A percentile compares a stretch with the other conserved stretches of the same genome.
Conservation (phyloP, 306 rosid genomes). For the Adenanthera pavonina region DNA sequence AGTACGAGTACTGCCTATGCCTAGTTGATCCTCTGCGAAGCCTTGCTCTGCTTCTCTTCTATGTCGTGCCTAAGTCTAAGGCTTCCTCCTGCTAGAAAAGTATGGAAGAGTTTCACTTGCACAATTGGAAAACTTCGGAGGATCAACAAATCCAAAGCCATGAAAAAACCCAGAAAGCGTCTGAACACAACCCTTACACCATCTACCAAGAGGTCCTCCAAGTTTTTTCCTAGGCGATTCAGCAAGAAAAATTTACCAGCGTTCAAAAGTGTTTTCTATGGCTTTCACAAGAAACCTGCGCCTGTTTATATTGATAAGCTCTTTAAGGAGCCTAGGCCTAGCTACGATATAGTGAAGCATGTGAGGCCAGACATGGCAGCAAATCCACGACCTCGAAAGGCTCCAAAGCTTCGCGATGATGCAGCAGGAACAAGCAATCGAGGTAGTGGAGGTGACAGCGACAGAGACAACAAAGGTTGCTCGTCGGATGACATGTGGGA, state of each 20-base stretch:
- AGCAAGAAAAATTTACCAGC: constrained; percentile 29
- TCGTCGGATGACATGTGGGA: constrained; percentile 70
- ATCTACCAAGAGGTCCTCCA: constrained; percentile 21
- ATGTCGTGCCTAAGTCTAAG: constrained; percentile 61
- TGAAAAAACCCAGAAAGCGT: constrained; percentile 47
- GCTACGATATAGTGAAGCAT: constrained; percentile 28
- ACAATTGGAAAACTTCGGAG: constrained; percentile 59
- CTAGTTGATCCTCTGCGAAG: background rate
- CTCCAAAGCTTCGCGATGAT: background rate
- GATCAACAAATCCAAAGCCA: constrained; percentile 54
- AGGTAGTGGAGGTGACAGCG: constrained; percentile 20
- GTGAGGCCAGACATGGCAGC: constrained; percentile 29
- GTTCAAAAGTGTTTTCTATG: constrained; percentile 12
- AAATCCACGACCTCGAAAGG: constrained; percentile 4
- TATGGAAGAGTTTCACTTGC: constrained; percentile 71
- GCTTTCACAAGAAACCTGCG: constrained; percentile 41
- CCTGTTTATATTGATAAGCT: constrained; percentile 71
- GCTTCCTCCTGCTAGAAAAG: constrained; percentile 60
- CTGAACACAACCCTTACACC: background rate
- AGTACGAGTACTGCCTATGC: background rate
- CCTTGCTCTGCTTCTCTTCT: constrained; percentile 12
- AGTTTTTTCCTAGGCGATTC: constrained; percentile 35
- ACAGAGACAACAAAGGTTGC: background rate
- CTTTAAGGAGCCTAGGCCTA: constrained; percentile 56
- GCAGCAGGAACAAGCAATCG: constrained; percentile 35